phyloP scores from a whole-genome alignment of 2,329 filamentous ascomycete species.

The Dendrostoma leiphaemia region DNA sequence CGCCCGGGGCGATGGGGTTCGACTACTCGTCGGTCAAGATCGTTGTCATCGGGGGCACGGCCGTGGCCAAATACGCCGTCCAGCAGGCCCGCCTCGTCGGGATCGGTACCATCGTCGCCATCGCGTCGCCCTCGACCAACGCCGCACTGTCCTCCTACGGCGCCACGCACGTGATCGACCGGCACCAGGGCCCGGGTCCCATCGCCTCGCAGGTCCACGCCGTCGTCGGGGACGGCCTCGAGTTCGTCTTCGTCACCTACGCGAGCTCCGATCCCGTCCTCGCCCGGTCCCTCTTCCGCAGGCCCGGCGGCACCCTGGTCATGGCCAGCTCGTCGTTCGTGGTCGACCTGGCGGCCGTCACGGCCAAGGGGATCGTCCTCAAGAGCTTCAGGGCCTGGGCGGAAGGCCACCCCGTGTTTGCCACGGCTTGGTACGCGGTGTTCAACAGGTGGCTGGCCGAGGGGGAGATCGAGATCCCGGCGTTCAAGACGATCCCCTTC shows the following conservation, averaged over 20 bases:
- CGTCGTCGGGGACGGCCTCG: not conserved
- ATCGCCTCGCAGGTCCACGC: not conserved
- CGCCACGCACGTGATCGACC: not conserved
- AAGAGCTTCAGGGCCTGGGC: not conserved
- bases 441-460: not conserved
- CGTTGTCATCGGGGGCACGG: not conserved
- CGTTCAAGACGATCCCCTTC: not conserved
- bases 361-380: not conserved
- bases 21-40: not conserved
- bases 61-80: not conserved
- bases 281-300: conserved; percentile 5
- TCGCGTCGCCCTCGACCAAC: not conserved
- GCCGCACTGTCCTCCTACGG: not conserved
- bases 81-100: not conserved
- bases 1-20: not conserved
- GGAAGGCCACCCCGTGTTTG: not conserved
- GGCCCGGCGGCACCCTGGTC: not conserved
- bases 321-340: not conserved
- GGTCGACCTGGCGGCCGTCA: not conserved
- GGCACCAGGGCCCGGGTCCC: not conserved
- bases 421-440: not conserved
- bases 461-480: not conserved
- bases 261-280: not conserved
- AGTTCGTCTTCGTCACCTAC: not conserved
- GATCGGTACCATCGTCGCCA: not conserved